Evolutionary conservation across 2,329 filamentous ascomycete species (phyloP), one percentile per base, ranked within the genome.

Genomic region (Phaeosphaeria sp.): DNA sequence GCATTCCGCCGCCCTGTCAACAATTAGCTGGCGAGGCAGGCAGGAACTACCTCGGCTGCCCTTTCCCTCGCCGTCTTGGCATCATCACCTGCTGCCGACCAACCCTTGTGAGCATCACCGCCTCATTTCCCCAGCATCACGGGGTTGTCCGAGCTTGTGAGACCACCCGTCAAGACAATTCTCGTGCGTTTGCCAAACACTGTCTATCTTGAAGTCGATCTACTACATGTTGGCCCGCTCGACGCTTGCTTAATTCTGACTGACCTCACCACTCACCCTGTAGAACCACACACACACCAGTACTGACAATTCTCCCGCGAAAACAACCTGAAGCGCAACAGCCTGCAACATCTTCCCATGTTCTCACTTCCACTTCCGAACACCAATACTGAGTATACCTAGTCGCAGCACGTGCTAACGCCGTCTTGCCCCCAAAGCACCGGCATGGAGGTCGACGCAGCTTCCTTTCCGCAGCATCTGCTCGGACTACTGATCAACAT

Each of bases 401-500:
- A 39, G 36, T 39, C 36, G 36, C 36, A 39, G 7, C 36, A 39
- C 36, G 36, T 39, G 36, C 17, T n/a, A n/a, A 13, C 17, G 15
- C 13, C 15, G 24, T 13, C 22, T 7, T 27, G 11, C 27, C 36
- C 11, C 9, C 22, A 27, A 51, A 55, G 58, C 46, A 24, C 58
- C 60, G 56, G 49, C 49, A 89, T 89, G 87, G 86, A 89, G 53
- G 76, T 89, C 64, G 81, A 83, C 62, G 76, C 76, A 21, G 66
- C 71, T 56, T 79, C 81, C 48, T 87, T 86, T 68, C 75, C 78
- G 25, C 73, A 78, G 27, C 76, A 82, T 25, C 76, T 89, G 6
- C 79, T 87, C 2, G 80, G 80, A 40, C 82, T 90, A 36, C 74
- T 90, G 20, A 79, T 83, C 57, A 79, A 85, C 55, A 82, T 91